Conservation (phyloP, 2,329 filamentous ascomycete species). For the Diaporthe citrichinensis region DNA sequence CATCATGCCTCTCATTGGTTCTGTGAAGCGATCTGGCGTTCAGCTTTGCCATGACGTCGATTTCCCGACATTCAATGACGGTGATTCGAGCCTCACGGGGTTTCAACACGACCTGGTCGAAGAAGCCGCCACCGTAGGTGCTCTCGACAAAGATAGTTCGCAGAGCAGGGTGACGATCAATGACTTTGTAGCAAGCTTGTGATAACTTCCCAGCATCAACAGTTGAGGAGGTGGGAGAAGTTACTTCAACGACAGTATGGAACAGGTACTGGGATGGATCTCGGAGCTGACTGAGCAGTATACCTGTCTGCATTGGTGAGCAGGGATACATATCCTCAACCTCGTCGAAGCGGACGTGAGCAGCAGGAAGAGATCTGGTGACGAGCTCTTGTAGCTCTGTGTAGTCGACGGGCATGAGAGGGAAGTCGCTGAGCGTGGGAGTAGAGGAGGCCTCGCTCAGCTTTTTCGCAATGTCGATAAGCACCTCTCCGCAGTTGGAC, state of each 20-base stretch:
- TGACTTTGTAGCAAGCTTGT: conserved; percentile 43
- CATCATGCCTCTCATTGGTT: neutral
- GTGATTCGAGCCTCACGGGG: conserved; percentile 40
- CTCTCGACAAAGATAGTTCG: conserved; percentile 46
- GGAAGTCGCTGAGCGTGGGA: conserved; percentile 47
- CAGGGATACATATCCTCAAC: conserved; percentile 47
- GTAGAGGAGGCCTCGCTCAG: conserved; percentile 28
- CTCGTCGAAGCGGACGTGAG: conserved; percentile 41
- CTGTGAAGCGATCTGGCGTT: neutral
- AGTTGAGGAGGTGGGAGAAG: conserved; percentile 12
- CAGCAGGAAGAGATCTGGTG: conserved; percentile 36
- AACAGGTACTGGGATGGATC: conserved; percentile 43
- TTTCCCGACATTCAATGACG: conserved; percentile 42
- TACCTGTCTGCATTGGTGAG: conserved; percentile 46
- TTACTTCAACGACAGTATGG: conserved; percentile 43
- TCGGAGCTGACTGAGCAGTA: conserved; percentile 46
- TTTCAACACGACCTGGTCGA: conserved; percentile 45
- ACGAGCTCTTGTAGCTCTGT: conserved; percentile 42
- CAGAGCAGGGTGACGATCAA: conserved; percentile 44
- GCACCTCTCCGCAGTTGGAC: neutral
- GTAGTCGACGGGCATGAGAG: conserved; percentile 45
- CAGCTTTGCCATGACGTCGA: conserved; percentile 3
- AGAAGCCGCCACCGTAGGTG: conserved; percentile 42
- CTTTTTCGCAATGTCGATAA: neutral
- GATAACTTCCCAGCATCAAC: conserved; percentile 34